These are phyloP conservation scores for Carpinus viminea DNA, from an alignment of 306 rosid genomes.

Conservation along the genomic window DNA sequence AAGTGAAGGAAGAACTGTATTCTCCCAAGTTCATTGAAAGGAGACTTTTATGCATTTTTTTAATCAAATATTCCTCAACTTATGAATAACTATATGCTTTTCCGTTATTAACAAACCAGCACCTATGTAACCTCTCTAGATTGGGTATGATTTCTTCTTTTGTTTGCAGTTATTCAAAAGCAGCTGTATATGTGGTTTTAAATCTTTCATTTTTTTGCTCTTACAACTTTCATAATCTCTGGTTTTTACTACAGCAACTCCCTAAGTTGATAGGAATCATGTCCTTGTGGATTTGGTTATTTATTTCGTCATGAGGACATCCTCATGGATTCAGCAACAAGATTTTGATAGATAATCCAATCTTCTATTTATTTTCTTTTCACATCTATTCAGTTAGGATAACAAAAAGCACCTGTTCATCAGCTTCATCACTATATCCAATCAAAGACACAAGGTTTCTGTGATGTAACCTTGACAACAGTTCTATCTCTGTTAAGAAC, in stretches of 20 bases:
- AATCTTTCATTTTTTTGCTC: not conserved
- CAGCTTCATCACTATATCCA: slow-evolving; percentile 81
- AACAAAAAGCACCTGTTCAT: slow-evolving; percentile 64
- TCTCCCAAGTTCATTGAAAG: slow-evolving; percentile 5
- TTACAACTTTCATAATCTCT: not conserved
- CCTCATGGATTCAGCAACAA: slow-evolving; percentile 6
- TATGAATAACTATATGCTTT: too few species aligned
- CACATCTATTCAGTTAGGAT: not conserved
- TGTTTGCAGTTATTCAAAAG: not conserved
- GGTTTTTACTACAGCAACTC: not conserved
- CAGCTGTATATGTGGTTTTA: not conserved
- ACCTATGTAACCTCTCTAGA: not conserved
- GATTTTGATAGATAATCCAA: slow-evolving; percentile 4
- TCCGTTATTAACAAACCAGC: too few species aligned
- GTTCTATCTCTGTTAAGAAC: slow-evolving; percentile 77
- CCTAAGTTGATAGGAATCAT: not conserved
- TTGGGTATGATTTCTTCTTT: slow-evolving; percentile 2
- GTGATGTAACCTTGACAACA: slow-evolving; percentile 79
- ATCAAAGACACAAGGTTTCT: slow-evolving; percentile 77
- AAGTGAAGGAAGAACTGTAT: not conserved
- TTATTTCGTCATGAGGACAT: not conserved
- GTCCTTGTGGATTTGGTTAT: not conserved
- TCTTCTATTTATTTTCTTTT: not conserved
- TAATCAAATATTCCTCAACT: slow-evolving; percentile 6
- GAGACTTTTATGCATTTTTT: slow-evolving; percentile 7